Evolutionary conservation across 805 yeast genomes (phyloP).

Genomic region (Schwanniomyces occidentalis): DNA sequence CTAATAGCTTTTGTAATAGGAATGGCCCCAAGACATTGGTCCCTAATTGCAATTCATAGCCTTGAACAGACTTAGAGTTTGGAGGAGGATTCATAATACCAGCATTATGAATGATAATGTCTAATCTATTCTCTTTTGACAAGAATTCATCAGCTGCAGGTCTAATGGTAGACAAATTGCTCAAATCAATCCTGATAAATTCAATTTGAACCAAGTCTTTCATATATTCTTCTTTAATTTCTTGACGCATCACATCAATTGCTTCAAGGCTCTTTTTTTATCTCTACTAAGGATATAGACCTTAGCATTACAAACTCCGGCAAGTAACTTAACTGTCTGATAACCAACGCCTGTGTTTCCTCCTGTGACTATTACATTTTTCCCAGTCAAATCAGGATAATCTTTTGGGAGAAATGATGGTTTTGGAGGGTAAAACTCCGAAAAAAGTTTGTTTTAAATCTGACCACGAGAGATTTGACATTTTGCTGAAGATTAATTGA

Average conservation of each 20-base stretch:
- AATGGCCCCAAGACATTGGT: constrained; percentile 48
- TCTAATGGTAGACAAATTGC: constrained; percentile 43
- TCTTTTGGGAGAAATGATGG: constrained; percentile 28
- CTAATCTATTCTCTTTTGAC: constrained; percentile 12
- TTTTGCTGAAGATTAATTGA: no score
- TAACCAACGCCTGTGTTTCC: constrained; percentile 36
- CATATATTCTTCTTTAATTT: constrained; percentile 17
- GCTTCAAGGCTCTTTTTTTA: constrained; percentile 27
- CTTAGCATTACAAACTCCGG: constrained; percentile 16
- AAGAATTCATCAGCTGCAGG: constrained; percentile 32
- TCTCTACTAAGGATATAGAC: constrained; percentile 38
- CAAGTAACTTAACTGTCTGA: constrained; percentile 28
- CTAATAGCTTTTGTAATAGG: constrained; percentile 40
- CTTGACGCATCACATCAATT: constrained; percentile 23
- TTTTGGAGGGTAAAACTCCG: constrained; percentile 5
- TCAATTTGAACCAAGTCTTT: constrained; percentile 12
- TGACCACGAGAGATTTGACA: background rate
- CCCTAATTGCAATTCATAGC: constrained; percentile 47
- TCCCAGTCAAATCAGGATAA: constrained; percentile 38
- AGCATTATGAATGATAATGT: constrained; percentile 23
- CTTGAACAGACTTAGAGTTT: constrained; percentile 37
- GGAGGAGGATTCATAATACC: constrained; percentile 28
- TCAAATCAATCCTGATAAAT: constrained; percentile 36
- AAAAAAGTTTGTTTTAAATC: constrained; percentile 1
- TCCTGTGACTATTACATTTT: constrained; percentile 42